Conservation (phyloP, 2,329 filamentous ascomycete species). For the Epichloe glyceriae region DNA sequence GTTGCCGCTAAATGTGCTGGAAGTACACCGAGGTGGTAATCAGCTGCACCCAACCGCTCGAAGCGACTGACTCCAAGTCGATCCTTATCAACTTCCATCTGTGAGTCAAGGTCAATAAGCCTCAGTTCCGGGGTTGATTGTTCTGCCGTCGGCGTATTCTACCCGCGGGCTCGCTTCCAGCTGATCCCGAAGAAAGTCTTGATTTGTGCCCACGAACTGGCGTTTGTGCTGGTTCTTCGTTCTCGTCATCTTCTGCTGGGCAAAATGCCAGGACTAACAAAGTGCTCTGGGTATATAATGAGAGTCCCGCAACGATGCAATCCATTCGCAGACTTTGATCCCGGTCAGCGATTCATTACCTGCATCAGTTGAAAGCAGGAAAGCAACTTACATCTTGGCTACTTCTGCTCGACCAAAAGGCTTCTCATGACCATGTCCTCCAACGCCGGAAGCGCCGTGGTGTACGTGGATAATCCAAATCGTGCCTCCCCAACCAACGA, state of each 20-base stretch:
- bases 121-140: constrained; percentile 79
- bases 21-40: constrained; percentile 81
- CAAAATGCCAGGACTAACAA: constrained; percentile 88
- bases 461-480: constrained; percentile 94
- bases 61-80: constrained; percentile 75
- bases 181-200: constrained; percentile 32
- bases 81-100: constrained; percentile 80
- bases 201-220: constrained; percentile 26
- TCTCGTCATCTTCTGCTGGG: constrained; percentile 56
- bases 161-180: constrained; percentile 45
- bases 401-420: constrained; percentile 76
- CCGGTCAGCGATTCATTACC: background rate
- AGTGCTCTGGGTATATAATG: constrained; percentile 84
- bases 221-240: constrained; percentile 19
- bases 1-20: constrained; percentile 59
- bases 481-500: constrained; percentile 92
- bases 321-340: constrained; percentile 69
- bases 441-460: constrained; percentile 53
- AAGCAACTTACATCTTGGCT: constrained; percentile 64
- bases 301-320: constrained; percentile 94
- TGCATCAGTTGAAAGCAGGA: background rate
- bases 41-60: constrained; percentile 71
- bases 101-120: constrained; percentile 76
- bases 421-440: constrained; percentile 55
- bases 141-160: constrained; percentile 61